These are phyloP conservation scores for Citrus cavaleriei DNA, from an alignment of 345 rosid species.

Conservation along the genomic window DNA sequence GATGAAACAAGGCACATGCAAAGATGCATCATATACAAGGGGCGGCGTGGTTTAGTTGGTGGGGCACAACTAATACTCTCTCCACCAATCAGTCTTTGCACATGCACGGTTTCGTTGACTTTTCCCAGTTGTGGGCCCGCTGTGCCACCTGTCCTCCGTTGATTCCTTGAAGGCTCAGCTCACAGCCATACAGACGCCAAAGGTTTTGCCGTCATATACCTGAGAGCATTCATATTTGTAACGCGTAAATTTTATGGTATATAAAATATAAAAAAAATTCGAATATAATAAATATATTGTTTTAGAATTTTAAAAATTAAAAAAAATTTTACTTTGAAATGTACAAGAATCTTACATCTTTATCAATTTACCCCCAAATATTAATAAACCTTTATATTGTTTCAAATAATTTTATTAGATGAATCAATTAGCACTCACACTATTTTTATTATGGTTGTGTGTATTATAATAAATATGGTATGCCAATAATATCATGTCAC, in stretches of 20 bases:
- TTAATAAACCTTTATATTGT: no score
- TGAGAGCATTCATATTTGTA: background rate
- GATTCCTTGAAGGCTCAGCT: background rate
- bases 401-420: background rate
- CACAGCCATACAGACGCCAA: background rate
- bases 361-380: no score
- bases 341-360: no score
- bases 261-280: background rate
- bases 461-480: no score
- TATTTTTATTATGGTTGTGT: no score
- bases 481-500: no score
- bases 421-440: no score
- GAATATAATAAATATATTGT: background rate
- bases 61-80: background rate
- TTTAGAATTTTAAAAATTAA: no score
- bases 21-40: background rate
- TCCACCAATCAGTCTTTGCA: slow-evolving; percentile 4
- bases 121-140: background rate
- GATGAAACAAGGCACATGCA: slow-evolving; percentile 1
- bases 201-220: background rate
- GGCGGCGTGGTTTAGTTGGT: background rate
- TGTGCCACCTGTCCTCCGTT: background rate
- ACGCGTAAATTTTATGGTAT: background rate
- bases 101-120: slow-evolving; percentile 9
- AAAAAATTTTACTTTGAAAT: no score